Base-by-base conservation (phyloP, 805 yeast genomes). In the Spathaspora boniae region DNA sequence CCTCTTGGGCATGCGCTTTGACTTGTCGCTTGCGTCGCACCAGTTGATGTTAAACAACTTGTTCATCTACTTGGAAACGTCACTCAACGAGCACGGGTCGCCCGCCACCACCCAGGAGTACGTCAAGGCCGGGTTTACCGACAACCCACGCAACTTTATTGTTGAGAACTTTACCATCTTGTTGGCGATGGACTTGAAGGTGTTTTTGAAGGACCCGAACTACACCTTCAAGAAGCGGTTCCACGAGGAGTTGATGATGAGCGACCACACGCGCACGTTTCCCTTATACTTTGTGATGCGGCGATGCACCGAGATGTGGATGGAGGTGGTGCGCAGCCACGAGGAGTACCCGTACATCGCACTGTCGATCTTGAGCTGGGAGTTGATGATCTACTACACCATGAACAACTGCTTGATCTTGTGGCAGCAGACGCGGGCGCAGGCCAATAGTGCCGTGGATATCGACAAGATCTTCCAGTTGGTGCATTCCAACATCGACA, bases 381-480 rank as follows among this genome's bases (percentile, higher is more conserved):
- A 74, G 36, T 46, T 72, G 17, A 58, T 84, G 49, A 74, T 77
- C 33, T 78, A 72, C 49, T 62, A 68, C 22, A 67, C 80, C 14
- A 73, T 82, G 72, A 65, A 69, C 25, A 74, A 74, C 41, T 68
- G 80, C 36, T 60, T 82, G 45, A 68, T 70, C 26, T 61, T 82
- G 28, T 84, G 93, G 91, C 75, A 72, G 42, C 74, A 69, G 33
- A 74, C 89, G 1, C 65, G 66, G 25, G 82, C 86, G 1, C 56
- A 51, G 36, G 49, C 59, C 37, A 59, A 54, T 18, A 65, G 65
- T 31, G 42, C 46, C 0, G 72, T 62, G 9, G 85, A 84, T 50
- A 66, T 75, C 27, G 71, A 70, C 3, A 68, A 74, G 29, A 62
- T 80, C 11, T 52, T 70, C 25, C 59, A 69, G 20, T 56, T 80